These are phyloP conservation scores for Hondaea fermentalgiana DNA, from an alignment of 108 stramenopile species.

Conservation along the genomic window DNA sequence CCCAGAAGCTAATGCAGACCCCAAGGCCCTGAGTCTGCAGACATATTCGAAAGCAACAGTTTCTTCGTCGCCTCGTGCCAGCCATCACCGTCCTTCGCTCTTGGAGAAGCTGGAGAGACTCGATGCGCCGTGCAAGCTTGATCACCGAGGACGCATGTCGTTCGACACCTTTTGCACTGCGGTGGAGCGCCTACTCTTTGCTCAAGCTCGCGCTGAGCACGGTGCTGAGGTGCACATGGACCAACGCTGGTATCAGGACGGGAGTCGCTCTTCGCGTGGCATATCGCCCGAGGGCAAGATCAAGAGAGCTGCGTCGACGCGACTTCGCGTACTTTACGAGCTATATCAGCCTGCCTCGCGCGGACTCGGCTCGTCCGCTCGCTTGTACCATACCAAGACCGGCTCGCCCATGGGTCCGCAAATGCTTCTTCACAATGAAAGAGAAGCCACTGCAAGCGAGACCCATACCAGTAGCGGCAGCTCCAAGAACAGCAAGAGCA, in stretches of 20 bases:
- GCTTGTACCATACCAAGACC: background rate
- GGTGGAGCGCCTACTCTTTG: background rate
- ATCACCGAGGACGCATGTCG: background rate
- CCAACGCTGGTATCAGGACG: background rate
- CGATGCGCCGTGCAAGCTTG: background rate
- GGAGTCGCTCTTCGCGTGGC: background rate
- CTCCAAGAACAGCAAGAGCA: background rate
- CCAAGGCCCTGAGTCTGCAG: too few relatives aligned
- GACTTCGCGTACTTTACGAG: background rate
- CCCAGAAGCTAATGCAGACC: too few relatives aligned
- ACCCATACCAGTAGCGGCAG: too few relatives aligned
- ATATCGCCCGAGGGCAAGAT: slow-evolving; percentile 15
- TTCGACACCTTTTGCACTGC: background rate
- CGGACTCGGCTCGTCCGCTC: background rate
- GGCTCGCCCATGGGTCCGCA: background rate
- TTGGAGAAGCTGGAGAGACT: background rate
- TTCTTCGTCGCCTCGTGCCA: too few relatives aligned
- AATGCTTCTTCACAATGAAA: too few relatives aligned
- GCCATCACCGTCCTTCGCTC: background rate
- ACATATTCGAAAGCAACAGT: too few relatives aligned
- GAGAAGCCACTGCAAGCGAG: too few relatives aligned
- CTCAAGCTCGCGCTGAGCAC: background rate
- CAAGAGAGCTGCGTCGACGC: background rate
- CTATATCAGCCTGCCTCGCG: background rate
- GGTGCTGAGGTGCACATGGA: background rate